These are phyloP conservation scores for Chalaropsis ovoidea DNA, from an alignment of 2,329 filamentous ascomycete species.

Conservation along the genomic window DNA sequence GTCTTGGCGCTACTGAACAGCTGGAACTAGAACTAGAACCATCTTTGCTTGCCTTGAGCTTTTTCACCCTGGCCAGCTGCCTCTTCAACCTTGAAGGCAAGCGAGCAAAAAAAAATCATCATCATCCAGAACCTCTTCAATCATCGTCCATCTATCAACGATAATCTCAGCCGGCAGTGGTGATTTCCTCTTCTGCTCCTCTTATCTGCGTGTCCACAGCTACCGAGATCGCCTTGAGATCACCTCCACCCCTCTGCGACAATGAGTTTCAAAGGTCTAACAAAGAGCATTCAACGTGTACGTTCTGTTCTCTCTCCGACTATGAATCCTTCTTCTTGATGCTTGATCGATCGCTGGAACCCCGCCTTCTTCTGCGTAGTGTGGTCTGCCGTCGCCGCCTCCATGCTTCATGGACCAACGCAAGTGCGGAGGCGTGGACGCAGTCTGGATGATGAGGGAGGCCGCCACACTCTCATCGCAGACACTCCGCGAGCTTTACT, in stretches of 20 bases:
- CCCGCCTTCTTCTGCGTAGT: conserved; percentile 2
- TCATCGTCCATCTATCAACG: conserved; percentile 10
- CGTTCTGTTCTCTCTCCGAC: conserved; percentile 35
- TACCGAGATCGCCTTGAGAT: background rate
- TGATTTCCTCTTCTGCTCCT: background rate
- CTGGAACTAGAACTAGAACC: conserved; percentile 10
- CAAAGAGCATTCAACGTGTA: conserved; percentile 80
- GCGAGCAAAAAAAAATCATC: conserved; percentile 15
- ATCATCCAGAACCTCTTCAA: background rate
- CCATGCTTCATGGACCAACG: background rate
- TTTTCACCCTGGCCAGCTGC: conserved; percentile 22
- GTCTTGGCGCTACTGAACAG: background rate
- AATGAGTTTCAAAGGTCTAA: conserved; percentile 97
- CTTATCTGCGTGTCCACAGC: background rate
- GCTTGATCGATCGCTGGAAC: background rate
- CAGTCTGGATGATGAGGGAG: background rate
- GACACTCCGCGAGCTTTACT: background rate
- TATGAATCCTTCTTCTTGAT: background rate
- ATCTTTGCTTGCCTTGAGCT: conserved; percentile 13
- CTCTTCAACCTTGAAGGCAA: conserved; percentile 11
- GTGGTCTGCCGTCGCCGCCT: background rate
- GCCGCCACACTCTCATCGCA: background rate
- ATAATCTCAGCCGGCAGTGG: background rate
- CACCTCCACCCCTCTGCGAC: conserved; percentile 25
- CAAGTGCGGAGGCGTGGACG: background rate